Conservation (phyloP, 768 basidiomycete genomes). For the Suillus plorans region DNA sequence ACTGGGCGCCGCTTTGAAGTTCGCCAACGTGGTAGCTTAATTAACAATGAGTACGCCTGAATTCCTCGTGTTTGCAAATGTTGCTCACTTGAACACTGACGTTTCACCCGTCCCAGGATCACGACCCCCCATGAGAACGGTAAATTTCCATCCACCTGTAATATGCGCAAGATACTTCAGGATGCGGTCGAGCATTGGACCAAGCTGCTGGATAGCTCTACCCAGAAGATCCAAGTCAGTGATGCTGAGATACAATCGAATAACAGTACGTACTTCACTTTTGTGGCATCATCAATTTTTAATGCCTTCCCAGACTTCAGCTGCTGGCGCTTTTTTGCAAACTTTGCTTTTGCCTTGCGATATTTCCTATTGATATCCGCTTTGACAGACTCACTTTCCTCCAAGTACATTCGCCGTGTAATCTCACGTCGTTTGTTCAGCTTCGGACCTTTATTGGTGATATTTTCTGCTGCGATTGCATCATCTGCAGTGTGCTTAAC, state of each 20-base stretch:
- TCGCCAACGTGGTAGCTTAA: too few species aligned
- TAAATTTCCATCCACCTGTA: background rate
- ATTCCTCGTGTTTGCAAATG: too few species aligned
- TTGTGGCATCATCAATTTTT: background rate
- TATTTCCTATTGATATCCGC: background rate
- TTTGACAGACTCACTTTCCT: background rate
- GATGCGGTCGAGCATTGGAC: background rate
- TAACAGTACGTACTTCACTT: background rate
- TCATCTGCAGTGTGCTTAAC: background rate
- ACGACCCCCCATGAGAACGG: too few species aligned
- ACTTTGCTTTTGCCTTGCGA: background rate
- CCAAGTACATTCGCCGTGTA: background rate
- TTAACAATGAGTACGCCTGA: too few species aligned
- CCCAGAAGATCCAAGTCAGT: too few species aligned
- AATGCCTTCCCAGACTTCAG: background rate
- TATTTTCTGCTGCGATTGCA: background rate
- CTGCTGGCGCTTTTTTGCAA: background rate
- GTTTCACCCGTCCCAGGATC: too few species aligned
- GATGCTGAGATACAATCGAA: too few species aligned
- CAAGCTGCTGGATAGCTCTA: background rate
- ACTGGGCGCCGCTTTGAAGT: too few species aligned
- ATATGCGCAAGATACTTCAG: background rate
- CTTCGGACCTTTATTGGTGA: background rate
- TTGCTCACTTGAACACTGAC: too few species aligned
- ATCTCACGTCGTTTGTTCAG: background rate